Evolutionary conservation across 2,329 filamentous ascomycete species (phyloP).

Genomic region (Calonectria henricotiae): DNA sequence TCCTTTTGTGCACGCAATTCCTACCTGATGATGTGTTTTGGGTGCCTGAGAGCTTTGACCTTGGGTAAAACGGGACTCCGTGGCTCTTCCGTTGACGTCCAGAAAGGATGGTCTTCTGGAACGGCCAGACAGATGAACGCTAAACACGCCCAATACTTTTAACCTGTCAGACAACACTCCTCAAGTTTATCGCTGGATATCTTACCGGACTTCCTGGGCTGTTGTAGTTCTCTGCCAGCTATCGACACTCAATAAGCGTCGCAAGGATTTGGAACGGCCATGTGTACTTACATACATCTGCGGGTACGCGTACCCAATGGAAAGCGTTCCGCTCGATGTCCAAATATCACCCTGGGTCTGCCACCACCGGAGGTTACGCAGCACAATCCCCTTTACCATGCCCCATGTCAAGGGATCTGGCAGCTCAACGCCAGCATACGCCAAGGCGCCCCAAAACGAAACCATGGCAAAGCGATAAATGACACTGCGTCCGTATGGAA

Average conservation of each 20-base stretch:
- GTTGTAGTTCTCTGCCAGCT: slow-evolving; percentile 88
- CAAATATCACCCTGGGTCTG: slow-evolving; percentile 83
- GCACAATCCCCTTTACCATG: slow-evolving; percentile 82
- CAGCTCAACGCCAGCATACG: slow-evolving; percentile 82
- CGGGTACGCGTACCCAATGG: slow-evolving; percentile 83
- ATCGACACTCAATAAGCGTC: slow-evolving; percentile 41
- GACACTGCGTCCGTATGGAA: slow-evolving; percentile 84
- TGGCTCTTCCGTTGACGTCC: slow-evolving; percentile 78
- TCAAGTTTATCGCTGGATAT: background rate
- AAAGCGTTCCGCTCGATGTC: slow-evolving; percentile 81
- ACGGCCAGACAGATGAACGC: slow-evolving; percentile 83
- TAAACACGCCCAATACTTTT: slow-evolving; percentile 84
- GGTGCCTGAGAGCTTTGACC: slow-evolving; percentile 76
- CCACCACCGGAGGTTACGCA: slow-evolving; percentile 86
- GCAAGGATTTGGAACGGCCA: background rate
- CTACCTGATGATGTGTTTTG: slow-evolving; percentile 79
- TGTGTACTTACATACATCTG: slow-evolving; percentile 76
- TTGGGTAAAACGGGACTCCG: slow-evolving; percentile 71
- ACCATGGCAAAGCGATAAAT: slow-evolving; percentile 90
- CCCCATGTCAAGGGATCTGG: slow-evolving; percentile 83
- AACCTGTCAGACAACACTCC: slow-evolving; percentile 49
- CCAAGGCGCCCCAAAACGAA: slow-evolving; percentile 86
- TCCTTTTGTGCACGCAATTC: slow-evolving; percentile 1
- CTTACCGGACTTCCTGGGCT: slow-evolving; percentile 77
- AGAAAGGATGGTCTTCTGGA: slow-evolving; percentile 81